Evolutionary conservation across 2,329 filamentous ascomycete species (phyloP).

Genomic region (Diaporthe sp.): DNA sequence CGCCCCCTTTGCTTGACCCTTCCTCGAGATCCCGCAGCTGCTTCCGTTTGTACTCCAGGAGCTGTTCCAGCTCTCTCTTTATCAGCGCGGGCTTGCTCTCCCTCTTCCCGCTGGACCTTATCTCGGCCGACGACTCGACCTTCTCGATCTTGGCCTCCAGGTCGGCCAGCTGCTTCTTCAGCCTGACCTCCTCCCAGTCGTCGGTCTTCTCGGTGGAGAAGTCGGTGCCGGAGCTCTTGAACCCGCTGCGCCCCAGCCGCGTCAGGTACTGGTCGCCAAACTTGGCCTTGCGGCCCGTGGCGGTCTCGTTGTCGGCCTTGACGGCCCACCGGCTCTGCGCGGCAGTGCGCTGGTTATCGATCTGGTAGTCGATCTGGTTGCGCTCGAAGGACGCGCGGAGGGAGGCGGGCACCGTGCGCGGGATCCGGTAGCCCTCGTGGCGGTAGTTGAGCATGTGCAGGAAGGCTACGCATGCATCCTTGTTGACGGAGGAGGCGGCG

Average conservation of each 20-base stretch:
- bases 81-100: slow-evolving; percentile 90
- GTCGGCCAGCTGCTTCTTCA: slow-evolving; percentile 93
- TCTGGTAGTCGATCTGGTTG: slow-evolving; percentile 95
- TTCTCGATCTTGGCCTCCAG: slow-evolving; percentile 89
- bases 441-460: slow-evolving; percentile 96
- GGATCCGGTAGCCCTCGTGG: slow-evolving; percentile 95
- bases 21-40: slow-evolving; percentile 82
- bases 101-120: slow-evolving; percentile 73
- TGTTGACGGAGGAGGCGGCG: slow-evolving; percentile 85
- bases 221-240: slow-evolving; percentile 89
- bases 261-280: slow-evolving; percentile 98
- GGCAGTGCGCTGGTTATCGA: slow-evolving; percentile 78
- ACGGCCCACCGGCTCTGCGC: slow-evolving; percentile 83
- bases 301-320: slow-evolving; percentile 82
- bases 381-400: slow-evolving; percentile 92
- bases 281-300: slow-evolving; percentile 92
- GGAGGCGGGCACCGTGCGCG: slow-evolving; percentile 90
- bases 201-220: slow-evolving; percentile 88
- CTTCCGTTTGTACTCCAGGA: slow-evolving; percentile 94
- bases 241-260: slow-evolving; percentile 85
- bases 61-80: slow-evolving; percentile 92
- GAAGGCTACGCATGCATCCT: slow-evolving; percentile 94
- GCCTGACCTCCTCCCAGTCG: slow-evolving; percentile 96
- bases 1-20: slow-evolving; percentile 76
- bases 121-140: slow-evolving; percentile 81